Percentiles rank a stretch among this genome's conserved stretches.
Conservation (phyloP, 129 eudicot species). For the Centrapalus pauciflorus region DNA sequence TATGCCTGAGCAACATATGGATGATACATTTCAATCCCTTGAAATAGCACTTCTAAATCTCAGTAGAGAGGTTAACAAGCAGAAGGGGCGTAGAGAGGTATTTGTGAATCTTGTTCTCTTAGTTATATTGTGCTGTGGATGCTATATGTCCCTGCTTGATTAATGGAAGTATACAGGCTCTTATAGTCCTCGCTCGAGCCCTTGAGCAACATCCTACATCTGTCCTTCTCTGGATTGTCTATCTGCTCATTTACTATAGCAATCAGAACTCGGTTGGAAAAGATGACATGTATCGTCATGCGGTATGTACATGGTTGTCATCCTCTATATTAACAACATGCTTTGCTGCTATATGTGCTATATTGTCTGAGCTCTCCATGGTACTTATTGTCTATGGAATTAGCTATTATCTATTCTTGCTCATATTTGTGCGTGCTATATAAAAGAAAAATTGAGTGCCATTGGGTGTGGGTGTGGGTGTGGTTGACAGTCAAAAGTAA, state of each 20-base stretch:
- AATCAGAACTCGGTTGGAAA: conserved; percentile 55
- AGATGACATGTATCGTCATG: conserved; percentile 57
- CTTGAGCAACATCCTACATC: conserved; percentile 62
- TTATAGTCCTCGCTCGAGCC: conserved; percentile 58
- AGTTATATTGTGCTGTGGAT: not conserved
- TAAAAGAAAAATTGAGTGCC: not conserved
- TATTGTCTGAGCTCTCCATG: not conserved
- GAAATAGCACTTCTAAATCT: conserved; percentile 57
- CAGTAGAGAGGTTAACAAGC: conserved; percentile 50
- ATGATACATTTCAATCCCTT: conserved; percentile 47
- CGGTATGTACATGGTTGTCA: conserved; percentile 44
- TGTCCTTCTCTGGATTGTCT: conserved; percentile 61
- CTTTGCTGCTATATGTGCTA: not conserved
- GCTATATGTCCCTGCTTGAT: not conserved
- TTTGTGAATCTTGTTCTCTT: conserved; percentile 10
- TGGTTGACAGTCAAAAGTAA: no score
- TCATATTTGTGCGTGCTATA: not conserved
- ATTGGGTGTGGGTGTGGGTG: no score
- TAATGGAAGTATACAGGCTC: conserved; percentile 44
- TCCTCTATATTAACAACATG: not conserved
- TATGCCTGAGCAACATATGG: conserved; percentile 22
- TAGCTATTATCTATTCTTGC: not conserved
- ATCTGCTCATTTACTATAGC: conserved; percentile 64
- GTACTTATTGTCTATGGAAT: not conserved
- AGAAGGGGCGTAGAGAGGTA: conserved; percentile 58